Evolutionary conservation across 805 yeast species (phyloP).

Genomic region (Spathaspora passalidarum): DNA sequence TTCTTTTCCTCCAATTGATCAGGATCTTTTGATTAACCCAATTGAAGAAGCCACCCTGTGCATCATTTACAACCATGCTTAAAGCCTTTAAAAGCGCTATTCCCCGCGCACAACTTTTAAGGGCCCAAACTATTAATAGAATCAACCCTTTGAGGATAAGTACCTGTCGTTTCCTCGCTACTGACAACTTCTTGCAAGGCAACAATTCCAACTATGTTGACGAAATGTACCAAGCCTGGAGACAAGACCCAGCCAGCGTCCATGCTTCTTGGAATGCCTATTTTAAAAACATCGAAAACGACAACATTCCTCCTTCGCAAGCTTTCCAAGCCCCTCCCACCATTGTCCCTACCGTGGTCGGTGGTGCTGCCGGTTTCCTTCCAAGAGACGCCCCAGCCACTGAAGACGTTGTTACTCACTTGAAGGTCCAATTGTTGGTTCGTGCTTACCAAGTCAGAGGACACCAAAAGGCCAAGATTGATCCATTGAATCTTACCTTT

Average conservation of each 20-base stretch:
- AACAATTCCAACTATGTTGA: constrained; percentile 90
- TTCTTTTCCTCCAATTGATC: constrained; percentile 6
- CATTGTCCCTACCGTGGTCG: constrained; percentile 74
- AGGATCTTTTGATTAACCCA: constrained; percentile 1
- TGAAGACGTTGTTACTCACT: constrained; percentile 76
- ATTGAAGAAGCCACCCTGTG: no score
- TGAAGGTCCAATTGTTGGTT: constrained; percentile 93
- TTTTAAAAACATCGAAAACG: constrained; percentile 83
- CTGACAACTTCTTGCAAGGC: constrained; percentile 79
- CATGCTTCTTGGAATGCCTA: constrained; percentile 97
- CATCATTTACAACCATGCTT: no score
- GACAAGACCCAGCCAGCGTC: constrained; percentile 82
- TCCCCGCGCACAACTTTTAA: constrained; percentile 32
- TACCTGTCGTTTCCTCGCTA: constrained; percentile 27
- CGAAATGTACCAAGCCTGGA: constrained; percentile 97
- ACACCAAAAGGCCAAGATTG: constrained; percentile 91
- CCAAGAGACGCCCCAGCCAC: constrained; percentile 50
- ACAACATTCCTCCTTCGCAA: constrained; percentile 61
- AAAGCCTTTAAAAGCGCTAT: constrained; percentile 40
- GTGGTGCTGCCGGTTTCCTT: constrained; percentile 65
- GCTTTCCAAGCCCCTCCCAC: constrained; percentile 95
- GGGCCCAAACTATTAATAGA: constrained; percentile 17
- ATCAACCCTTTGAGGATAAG: constrained; percentile 1
- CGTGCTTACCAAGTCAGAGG: constrained; percentile 99
- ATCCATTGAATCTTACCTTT: constrained; percentile 89